Percentiles rank a stretch among this genome's conserved stretches.
Evolutionary conservation across 2,329 filamentous ascomycete species (phyloP).

Genomic region (Rhynchosporium agropyri): DNA sequence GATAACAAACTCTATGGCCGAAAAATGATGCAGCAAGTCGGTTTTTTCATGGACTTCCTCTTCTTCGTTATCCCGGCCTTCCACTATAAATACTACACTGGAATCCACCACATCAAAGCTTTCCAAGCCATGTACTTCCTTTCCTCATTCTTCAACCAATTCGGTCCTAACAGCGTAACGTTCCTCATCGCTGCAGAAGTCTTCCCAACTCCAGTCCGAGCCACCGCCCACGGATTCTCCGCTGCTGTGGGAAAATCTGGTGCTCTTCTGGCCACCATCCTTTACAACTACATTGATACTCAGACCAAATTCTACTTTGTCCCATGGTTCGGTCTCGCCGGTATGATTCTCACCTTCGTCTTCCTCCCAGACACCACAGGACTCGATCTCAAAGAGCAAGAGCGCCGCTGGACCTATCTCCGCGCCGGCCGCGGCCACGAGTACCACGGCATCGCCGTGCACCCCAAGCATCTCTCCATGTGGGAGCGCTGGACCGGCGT

Average conservation of each 20-base stretch:
- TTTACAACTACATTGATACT: constrained; percentile 93
- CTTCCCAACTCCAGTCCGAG: constrained; percentile 92
- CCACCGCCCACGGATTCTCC: constrained; percentile 92
- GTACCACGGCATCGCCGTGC: constrained; percentile 92
- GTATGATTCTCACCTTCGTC: constrained; percentile 78
- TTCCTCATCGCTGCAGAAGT: constrained; percentile 96
- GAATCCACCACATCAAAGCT: constrained; percentile 69
- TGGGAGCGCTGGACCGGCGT: constrained; percentile 84
- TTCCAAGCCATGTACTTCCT: constrained; percentile 99
- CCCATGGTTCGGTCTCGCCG: constrained; percentile 90
- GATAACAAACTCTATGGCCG: constrained; percentile 77
- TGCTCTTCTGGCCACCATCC: constrained; percentile 80
- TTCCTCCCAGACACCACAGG: constrained; percentile 98
- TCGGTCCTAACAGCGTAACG: constrained; percentile 88
- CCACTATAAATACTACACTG: constrained; percentile 81
- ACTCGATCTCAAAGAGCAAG: constrained; percentile 95
- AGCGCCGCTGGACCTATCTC: constrained; percentile 89
- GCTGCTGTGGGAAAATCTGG: constrained; percentile 88
- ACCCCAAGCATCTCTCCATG: constrained; percentile 82
- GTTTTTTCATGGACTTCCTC: constrained; percentile 91
- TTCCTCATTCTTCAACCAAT: constrained; percentile 98
- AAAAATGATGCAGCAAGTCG: constrained; percentile 94
- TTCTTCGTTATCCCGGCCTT: constrained; percentile 92
- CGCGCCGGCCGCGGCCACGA: constrained; percentile 74
- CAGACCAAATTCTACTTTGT: constrained; percentile 88